phyloP scores from a whole-genome alignment of 371 early-diverging fungal genomes.

The Chytridiales sp. region DNA sequence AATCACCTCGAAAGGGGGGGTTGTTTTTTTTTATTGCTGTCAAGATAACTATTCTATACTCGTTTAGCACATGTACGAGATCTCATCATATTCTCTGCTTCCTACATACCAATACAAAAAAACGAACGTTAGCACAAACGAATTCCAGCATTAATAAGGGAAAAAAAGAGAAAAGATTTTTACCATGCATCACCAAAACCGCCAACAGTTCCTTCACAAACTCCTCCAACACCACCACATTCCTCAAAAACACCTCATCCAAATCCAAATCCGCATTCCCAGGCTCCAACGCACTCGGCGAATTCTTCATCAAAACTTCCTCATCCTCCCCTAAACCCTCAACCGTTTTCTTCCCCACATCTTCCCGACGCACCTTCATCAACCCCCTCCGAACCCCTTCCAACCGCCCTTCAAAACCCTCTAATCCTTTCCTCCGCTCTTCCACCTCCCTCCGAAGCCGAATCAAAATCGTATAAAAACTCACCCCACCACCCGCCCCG shows the following conservation, averaged over 20 bases:
- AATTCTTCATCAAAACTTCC: background rate
- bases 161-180: background rate
- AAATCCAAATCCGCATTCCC: conserved; percentile 27
- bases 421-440: conserved; percentile 27
- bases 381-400: conserved; percentile 1
- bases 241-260: conserved; percentile 59
- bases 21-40: no score
- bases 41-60: no score
- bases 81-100: conserved; percentile 20
- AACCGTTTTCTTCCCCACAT: background rate
- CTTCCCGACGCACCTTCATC: conserved; percentile 7
- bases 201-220: conserved; percentile 87
- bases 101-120: conserved; percentile 2
- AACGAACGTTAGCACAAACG: background rate
- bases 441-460: conserved; percentile 36
- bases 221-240: conserved; percentile 90
- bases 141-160: no score
- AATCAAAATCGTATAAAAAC: conserved; percentile 33
- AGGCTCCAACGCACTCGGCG: no score
- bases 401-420: no score
- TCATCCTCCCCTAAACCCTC: background rate
- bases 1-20: no score
- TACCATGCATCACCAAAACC: conserved; percentile 52
- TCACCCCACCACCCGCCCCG: conserved; percentile 10
- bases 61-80: conserved; percentile 27